phyloP scores from a whole-genome alignment of 257 asterid genomes.

The Plantago ovata region DNA sequence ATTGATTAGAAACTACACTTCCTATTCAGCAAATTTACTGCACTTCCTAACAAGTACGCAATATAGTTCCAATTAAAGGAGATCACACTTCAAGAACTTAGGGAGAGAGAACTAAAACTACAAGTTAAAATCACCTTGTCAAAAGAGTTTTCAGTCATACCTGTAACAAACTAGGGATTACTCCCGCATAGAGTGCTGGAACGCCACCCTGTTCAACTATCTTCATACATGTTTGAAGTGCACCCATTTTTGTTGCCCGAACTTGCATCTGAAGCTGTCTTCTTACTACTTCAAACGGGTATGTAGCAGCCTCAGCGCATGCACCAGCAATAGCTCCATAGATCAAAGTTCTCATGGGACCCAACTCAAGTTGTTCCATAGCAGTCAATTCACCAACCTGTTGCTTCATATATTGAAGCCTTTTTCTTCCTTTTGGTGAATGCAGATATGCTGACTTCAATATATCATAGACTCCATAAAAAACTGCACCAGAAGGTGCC shows the following conservation, averaged over 20 bases:
- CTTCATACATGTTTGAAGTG: conserved; percentile 68
- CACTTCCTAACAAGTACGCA: too few species aligned
- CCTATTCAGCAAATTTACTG: too few species aligned
- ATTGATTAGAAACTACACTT: too few species aligned
- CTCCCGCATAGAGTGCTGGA: conserved; percentile 85
- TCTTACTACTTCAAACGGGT: conserved; percentile 97
- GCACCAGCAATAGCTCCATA: conserved; percentile 98
- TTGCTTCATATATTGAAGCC: conserved; percentile 66
- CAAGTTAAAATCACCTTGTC: too few species aligned
- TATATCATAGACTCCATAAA: conserved; percentile 90
- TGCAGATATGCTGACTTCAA: conserved; percentile 74
- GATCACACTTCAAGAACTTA: too few species aligned
- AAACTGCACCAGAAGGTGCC: conserved; percentile 99
- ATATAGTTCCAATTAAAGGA: too few species aligned
- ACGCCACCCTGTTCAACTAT: conserved; percentile 87
- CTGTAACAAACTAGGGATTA: conserved; percentile 92
- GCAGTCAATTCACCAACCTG: conserved; percentile 72
- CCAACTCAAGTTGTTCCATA: conserved; percentile 88
- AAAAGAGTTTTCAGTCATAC: conserved; percentile 27
- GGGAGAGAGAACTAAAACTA: too few species aligned
- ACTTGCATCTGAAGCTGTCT: conserved; percentile 98
- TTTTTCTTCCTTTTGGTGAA: conserved; percentile 71
- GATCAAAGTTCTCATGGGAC: conserved; percentile 63
- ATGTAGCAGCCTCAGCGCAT: conserved; percentile 92
- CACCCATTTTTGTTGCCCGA: conserved; percentile 67